phyloP scores from a whole-genome alignment of 164 flowering plant genomes.

The Stephania cephalantha region DNA sequence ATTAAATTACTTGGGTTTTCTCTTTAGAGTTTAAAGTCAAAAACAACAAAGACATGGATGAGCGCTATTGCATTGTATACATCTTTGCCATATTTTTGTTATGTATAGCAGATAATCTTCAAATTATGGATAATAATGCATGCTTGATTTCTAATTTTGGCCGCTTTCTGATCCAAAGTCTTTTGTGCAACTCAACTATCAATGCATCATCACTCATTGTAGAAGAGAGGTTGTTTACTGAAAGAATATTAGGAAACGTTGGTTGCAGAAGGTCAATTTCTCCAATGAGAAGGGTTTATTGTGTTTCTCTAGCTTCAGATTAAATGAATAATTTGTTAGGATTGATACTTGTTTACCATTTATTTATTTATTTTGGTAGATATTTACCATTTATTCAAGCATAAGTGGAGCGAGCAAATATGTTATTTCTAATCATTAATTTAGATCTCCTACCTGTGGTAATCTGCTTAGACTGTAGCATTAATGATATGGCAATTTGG shows the following conservation, averaged over 20 bases:
- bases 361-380: too few species aligned
- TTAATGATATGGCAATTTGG: background rate
- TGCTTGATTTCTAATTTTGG: background rate
- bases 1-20: background rate
- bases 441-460: background rate
- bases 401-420: background rate
- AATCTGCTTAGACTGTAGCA: background rate
- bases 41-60: background rate
- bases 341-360: background rate
- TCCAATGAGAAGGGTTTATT: background rate
- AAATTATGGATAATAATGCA: background rate
- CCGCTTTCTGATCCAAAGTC: background rate
- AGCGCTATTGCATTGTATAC: background rate
- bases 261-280: background rate
- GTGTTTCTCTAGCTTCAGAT: background rate
- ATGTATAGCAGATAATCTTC: background rate
- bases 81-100: background rate
- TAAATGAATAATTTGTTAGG: background rate
- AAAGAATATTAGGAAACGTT: background rate
- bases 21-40: background rate
- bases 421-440: background rate
- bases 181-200: background rate
- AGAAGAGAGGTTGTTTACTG: background rate
- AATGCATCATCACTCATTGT: background rate
- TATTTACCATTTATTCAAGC: background rate